phyloP scores from a whole-genome alignment of 2,329 filamentous ascomycete species.

The Verticillium albo-atrum region DNA sequence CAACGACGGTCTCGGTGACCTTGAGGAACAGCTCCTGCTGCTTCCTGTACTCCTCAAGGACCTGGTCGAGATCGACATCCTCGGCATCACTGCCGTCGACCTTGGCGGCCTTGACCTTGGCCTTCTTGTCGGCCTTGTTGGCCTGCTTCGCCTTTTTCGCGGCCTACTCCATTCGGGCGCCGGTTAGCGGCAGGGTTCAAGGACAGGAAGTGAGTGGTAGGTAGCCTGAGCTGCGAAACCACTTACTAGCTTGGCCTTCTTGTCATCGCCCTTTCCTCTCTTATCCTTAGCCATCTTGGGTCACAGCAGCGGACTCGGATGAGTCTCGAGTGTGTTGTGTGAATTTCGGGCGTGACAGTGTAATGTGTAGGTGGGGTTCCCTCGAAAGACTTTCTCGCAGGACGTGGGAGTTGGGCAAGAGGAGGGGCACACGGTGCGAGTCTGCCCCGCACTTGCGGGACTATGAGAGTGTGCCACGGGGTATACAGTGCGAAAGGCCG shows the following conservation, averaged over 20 bases:
- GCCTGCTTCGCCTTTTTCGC: slow-evolving; percentile 75
- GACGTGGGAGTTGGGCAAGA: no score
- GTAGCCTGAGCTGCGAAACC: neutral
- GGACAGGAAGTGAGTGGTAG: neutral
- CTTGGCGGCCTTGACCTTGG: slow-evolving; percentile 66
- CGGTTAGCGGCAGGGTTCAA: neutral
- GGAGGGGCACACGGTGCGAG: slow-evolving; percentile 2
- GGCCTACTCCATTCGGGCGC: slow-evolving; percentile 26
- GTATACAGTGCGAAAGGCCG: slow-evolving; percentile 4
- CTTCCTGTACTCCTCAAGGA: slow-evolving; percentile 88
- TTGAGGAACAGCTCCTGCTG: slow-evolving; percentile 93
- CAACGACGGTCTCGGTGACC: slow-evolving; percentile 74
- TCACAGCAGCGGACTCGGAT: neutral
- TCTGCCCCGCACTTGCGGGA: slow-evolving; percentile 5
- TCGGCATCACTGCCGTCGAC: slow-evolving; percentile 81
- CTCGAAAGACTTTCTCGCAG: neutral
- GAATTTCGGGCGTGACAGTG: neutral
- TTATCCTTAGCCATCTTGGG: slow-evolving; percentile 47
- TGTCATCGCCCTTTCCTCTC: slow-evolving; percentile 39
- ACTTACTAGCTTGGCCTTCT: slow-evolving; percentile 45
- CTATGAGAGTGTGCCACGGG: rapidly evolving
- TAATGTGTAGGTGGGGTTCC: slow-evolving; percentile 10
- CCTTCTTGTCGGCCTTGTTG: slow-evolving; percentile 86
- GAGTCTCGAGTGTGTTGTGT: neutral
- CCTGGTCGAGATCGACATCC: slow-evolving; percentile 87